A percentile compares a stretch with the other conserved stretches of the same genome.
Conservation (phyloP, 148 eudicot species). For the Polygonum aviculare region DNA sequence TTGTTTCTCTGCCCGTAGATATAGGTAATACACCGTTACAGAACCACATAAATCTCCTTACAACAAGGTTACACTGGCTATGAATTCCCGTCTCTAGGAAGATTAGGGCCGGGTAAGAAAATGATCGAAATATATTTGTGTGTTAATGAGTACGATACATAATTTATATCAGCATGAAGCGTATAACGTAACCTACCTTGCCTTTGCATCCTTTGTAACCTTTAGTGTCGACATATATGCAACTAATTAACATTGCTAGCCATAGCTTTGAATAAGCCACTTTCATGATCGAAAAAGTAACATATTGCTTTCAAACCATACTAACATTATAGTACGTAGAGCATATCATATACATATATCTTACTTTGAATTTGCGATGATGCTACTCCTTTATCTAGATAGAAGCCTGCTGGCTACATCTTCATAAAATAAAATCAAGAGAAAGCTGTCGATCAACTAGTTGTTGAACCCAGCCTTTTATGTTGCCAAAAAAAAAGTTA, state of each 20-base stretch:
- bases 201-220: not conserved
- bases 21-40: too few species aligned
- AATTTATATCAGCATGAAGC: not conserved
- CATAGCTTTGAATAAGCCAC: not conserved
- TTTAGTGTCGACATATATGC: not conserved
- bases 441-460: not conserved
- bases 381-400: conserved; percentile 1
- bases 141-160: not conserved
- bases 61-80: too few species aligned
- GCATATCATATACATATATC: not conserved
- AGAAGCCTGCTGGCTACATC: not conserved
- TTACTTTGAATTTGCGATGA: conserved; percentile 2
- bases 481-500: not conserved
- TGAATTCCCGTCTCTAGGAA: too few species aligned
- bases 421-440: not conserved
- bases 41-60: too few species aligned
- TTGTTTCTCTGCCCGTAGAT: too few species aligned
- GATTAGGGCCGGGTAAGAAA: too few species aligned
- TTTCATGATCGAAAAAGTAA: not conserved
- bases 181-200: not conserved
- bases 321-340: not conserved
- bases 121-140: not conserved
- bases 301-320: not conserved
- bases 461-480: not conserved
- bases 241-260: not conserved